Base-by-base conservation (phyloP, 1,284 basidiomycete genomes). In the Rhodofomes roseus region DNA sequence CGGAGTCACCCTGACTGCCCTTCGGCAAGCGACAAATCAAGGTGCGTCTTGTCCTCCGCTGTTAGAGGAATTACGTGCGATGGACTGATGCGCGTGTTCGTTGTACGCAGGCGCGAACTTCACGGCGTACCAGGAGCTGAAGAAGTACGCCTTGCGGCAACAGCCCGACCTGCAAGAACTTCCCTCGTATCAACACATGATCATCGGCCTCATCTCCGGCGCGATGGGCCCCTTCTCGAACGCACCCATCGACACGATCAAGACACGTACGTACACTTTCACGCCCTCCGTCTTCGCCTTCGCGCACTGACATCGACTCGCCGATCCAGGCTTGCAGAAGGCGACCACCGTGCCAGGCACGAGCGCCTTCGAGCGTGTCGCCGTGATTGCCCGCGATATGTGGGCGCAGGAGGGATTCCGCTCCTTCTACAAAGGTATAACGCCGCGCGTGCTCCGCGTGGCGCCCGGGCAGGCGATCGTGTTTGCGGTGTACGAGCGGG, bases 201-300 rank as follows among this genome's bases (percentile, higher is more conserved):
- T 91, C 39, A 94, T 99, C 61, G 96, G 96, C 59, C 81, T 99
- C 59, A 89, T 99, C 67, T 97, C 94, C 53, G 97, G 97, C 61
- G 97, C 96, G 4, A 95, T 97, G 86, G 96, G 96, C 36, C 96
- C 96, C 14, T 93, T 98, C 76, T 96, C 95, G 29, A 98, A 98
- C 68, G 96, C 96, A 5, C 96, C 96, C 0, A 96, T 98, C 63
- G 96, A 98, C 77, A 98, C 96, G 2, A 98, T 98, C 74, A 98
- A 98, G 77, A 98, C 95, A 56, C 87, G 92, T 89, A 72, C 67
- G 86, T 80, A 16, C 29, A 22, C 59, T 51, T 29, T 27, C 27
- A 43, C 31, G 57, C 51, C 25, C 23, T 44, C 43, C 46, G 23
- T 48, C 40, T 20, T 34, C 11, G 18, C n/a, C 50, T 44, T 50